phyloP scores from a whole-genome alignment of 352 stramenopile genomes.

The Phytopythium cucurbitacearum region DNA sequence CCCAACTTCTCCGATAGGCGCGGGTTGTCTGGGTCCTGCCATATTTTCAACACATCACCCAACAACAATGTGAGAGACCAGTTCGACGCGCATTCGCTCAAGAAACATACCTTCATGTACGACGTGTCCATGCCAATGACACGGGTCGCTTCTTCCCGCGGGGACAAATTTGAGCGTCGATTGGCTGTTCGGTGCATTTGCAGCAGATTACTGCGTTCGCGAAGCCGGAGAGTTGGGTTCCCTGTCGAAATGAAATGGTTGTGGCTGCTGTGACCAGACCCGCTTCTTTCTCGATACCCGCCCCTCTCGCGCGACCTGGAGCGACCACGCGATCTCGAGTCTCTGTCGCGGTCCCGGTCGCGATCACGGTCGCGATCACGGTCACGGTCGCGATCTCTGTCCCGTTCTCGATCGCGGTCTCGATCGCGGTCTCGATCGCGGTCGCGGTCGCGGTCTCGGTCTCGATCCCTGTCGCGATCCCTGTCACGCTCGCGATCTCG shows the following conservation, averaged over 20 bases:
- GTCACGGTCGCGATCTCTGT: slow-evolving; percentile 23
- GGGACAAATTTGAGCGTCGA: slow-evolving; percentile 40
- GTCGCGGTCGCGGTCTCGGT: slow-evolving; percentile 27
- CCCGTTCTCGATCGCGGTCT: slow-evolving; percentile 10
- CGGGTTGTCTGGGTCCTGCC: slow-evolving; percentile 56
- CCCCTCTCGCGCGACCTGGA: slow-evolving; percentile 36
- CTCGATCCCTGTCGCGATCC: slow-evolving; percentile 21
- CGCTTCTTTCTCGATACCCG: slow-evolving; percentile 9
- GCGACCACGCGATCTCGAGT: slow-evolving; percentile 23
- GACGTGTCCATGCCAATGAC: slow-evolving; percentile 63
- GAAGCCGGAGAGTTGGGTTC: slow-evolving; percentile 47
- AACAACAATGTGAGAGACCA: neutral
- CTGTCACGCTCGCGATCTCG: slow-evolving; percentile 13
- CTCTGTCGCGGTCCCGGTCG: slow-evolving; percentile 25
- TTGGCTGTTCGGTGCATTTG: slow-evolving; percentile 66
- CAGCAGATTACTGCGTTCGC: slow-evolving; percentile 70
- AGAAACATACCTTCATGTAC: slow-evolving; percentile 62
- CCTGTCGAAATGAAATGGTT: slow-evolving; percentile 41
- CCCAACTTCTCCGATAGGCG: slow-evolving; percentile 70
- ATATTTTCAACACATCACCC: slow-evolving; percentile 5
- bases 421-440: slow-evolving; percentile 25
- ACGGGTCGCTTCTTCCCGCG: slow-evolving; percentile 40
- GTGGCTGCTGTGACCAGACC: slow-evolving; percentile 18
- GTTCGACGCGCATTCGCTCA: no score
- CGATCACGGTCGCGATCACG: slow-evolving; percentile 22